These are phyloP conservation scores for Phytopythium aichiense DNA, from an alignment of 352 stramenopile genomes.

Conservation along the genomic window DNA sequence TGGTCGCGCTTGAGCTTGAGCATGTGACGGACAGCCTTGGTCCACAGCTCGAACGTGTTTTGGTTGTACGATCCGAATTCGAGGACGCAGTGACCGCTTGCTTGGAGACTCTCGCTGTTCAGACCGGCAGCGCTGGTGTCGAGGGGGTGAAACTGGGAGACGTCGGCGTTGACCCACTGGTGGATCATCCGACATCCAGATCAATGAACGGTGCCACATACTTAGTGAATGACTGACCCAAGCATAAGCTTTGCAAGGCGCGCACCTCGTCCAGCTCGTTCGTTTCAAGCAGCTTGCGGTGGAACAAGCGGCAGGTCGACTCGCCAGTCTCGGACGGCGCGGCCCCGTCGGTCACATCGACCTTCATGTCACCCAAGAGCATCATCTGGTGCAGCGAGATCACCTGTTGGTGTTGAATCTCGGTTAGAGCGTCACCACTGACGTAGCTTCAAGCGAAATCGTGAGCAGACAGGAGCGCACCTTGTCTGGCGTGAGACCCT, in stretches of 20 bases:
- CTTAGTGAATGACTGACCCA: not conserved
- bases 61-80: constrained; percentile 81
- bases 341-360: constrained; percentile 49
- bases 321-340: constrained; percentile 20
- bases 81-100: constrained; percentile 58
- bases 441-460: not conserved
- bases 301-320: constrained; percentile 50
- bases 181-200: not conserved
- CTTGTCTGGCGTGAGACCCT: constrained; percentile 77
- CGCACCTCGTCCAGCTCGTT: constrained; percentile 72
- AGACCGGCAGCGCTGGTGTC: not conserved
- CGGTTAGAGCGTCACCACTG: not conserved
- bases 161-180: constrained; percentile 72
- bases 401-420: constrained; percentile 26
- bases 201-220: not conserved
- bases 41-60: constrained; percentile 84
- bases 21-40: constrained; percentile 73
- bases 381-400: constrained; percentile 66
- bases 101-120: constrained; percentile 23
- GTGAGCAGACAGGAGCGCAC: constrained; percentile 12
- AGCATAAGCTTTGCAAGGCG: not conserved
- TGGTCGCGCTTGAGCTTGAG: constrained; percentile 50
- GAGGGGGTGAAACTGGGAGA: constrained; percentile 22
- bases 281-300: constrained; percentile 68
- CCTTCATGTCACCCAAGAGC: constrained; percentile 81